phyloP scores from a whole-genome alignment of 2,329 filamentous ascomycete species.

The Apiospora hydei region DNA sequence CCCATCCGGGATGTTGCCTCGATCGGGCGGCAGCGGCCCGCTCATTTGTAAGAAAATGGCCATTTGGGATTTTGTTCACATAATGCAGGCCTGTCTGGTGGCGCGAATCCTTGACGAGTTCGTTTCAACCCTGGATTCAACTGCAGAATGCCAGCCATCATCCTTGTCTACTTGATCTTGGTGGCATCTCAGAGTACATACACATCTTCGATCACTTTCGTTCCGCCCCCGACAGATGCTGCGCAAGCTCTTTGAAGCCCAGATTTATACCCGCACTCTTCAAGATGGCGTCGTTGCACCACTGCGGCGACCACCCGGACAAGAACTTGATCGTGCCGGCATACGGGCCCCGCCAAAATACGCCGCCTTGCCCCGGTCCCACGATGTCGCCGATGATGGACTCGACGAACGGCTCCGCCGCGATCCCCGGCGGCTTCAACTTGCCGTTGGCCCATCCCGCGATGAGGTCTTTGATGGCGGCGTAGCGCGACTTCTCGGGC shows the following conservation, averaged over 20 bases:
- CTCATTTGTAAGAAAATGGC: neutral
- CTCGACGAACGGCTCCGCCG: constrained; percentile 30
- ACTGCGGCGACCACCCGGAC: neutral
- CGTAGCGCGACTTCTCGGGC: constrained; percentile 29
- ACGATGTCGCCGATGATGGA: constrained; percentile 30
- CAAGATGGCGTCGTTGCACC: neutral
- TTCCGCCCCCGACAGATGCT: neutral
- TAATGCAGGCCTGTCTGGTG: neutral
- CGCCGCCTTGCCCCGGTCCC: constrained; percentile 25
- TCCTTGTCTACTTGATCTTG: neutral
- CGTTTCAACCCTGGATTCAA: neutral
- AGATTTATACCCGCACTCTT: neutral
- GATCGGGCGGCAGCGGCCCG: neutral
- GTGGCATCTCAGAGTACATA: neutral
- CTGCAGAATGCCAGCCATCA: neutral
- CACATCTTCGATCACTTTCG: neutral
- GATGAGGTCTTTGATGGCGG: constrained; percentile 30
- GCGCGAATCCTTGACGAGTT: neutral
- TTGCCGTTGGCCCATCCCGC: constrained; percentile 33
- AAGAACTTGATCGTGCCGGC: constrained; percentile 27
- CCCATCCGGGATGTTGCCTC: neutral
- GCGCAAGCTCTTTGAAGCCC: neutral
- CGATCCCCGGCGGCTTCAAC: constrained; percentile 28
- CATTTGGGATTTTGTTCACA: neutral
- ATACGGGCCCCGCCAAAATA: constrained; percentile 31